Evolutionary conservation across 371 early-diverging fungal genomes (phyloP).

Genomic region (Mortierella polycephala): DNA sequence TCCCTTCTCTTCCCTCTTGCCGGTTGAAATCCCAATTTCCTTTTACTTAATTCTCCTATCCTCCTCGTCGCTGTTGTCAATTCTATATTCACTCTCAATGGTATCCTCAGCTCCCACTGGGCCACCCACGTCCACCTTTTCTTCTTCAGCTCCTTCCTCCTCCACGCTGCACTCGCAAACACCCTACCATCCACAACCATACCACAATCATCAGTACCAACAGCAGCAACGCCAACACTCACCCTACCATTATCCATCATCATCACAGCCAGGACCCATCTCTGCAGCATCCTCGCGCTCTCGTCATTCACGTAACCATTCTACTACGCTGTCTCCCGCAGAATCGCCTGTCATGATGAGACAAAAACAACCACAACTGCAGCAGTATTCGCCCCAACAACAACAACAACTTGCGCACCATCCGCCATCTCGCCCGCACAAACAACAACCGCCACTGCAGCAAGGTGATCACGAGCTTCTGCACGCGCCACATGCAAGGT

Average conservation of each 20-base stretch:
- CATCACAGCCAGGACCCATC: neutral
- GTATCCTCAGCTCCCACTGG: slow-evolving; percentile 19
- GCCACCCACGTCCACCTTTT: slow-evolving; percentile 3
- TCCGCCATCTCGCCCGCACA: slow-evolving; percentile 9
- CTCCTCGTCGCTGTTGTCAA: neutral
- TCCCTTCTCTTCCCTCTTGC: neutral
- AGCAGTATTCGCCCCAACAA: slow-evolving; percentile 1
- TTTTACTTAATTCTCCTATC: neutral
- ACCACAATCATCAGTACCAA: slow-evolving; percentile 11
- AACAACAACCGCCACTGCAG: slow-evolving; percentile 7
- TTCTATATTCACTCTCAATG: neutral
- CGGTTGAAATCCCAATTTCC: neutral
- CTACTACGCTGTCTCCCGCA: slow-evolving; percentile 4
- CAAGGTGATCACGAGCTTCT: slow-evolving; percentile 19
- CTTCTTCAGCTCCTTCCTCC: slow-evolving; percentile 11
- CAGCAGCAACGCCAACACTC: slow-evolving; percentile 8
- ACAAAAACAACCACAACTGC: slow-evolving; percentile 4
- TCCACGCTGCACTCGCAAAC: slow-evolving; percentile 5
- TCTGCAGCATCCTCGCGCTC: slow-evolving; percentile 2
- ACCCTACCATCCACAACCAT: slow-evolving; percentile 7
- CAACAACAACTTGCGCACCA: slow-evolving; percentile 5
- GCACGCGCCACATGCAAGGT: slow-evolving; percentile 22
- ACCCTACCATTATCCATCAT: slow-evolving; percentile 2
- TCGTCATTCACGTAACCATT: slow-evolving; percentile 8
- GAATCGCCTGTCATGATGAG: slow-evolving; percentile 14